Conservation (phyloP, 305 asterid genomes). For the Fraxinus ornus region DNA sequence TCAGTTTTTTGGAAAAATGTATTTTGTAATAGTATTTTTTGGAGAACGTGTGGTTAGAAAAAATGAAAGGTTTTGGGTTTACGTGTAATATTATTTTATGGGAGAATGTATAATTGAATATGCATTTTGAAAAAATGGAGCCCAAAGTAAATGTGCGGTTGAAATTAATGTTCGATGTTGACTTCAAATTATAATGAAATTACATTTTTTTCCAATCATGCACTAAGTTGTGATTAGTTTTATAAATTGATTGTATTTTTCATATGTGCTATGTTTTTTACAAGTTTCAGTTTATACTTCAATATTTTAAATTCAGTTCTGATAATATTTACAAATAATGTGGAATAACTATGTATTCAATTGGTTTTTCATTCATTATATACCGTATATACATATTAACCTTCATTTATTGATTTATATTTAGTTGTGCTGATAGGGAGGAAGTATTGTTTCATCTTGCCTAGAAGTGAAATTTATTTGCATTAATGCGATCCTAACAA, state of each 20-base stretch:
- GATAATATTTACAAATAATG: background rate
- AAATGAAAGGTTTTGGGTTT: no score
- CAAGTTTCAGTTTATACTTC: background rate
- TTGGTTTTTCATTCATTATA: background rate
- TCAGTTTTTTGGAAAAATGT: no score
- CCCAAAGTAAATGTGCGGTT: background rate
- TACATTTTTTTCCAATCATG: background rate
- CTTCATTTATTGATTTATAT: background rate
- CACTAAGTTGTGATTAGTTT: background rate
- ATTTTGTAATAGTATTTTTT: no score
- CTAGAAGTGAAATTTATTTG: constrained; percentile 1
- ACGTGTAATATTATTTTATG: no score
- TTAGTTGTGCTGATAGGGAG: background rate
- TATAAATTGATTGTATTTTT: background rate
- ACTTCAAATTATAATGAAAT: background rate
- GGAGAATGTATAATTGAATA: no score
- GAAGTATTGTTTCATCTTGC: background rate
- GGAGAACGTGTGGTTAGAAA: no score
- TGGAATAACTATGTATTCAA: background rate
- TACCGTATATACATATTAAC: background rate
- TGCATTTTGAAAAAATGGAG: no score
- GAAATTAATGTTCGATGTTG: background rate
- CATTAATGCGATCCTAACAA: background rate
- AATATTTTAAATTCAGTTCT: background rate
- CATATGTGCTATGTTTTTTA: background rate